These are phyloP conservation scores for Phytophthora boehmeriae DNA, from an alignment of 352 stramenopile species.

Conservation along the genomic window DNA sequence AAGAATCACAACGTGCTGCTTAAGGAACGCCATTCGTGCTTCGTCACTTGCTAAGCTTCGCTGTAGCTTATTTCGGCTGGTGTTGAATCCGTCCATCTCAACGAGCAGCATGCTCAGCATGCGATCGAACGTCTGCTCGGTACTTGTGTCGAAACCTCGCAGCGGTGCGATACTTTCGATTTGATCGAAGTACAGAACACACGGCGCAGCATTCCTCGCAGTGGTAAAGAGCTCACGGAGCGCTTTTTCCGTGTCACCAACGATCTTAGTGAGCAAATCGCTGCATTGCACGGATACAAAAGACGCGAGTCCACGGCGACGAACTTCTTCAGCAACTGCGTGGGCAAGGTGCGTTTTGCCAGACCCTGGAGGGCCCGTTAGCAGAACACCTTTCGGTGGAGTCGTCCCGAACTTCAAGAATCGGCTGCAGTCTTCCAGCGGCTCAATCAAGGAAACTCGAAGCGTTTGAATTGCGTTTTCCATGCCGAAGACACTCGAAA, in stretches of 20 bases:
- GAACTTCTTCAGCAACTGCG: slow-evolving; percentile 65
- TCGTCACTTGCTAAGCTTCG: slow-evolving; percentile 41
- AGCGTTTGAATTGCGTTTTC: slow-evolving; percentile 97
- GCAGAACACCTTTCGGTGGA: slow-evolving; percentile 96
- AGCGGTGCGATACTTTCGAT: slow-evolving; percentile 90
- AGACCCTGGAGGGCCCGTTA: slow-evolving; percentile 98
- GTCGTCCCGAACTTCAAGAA: slow-evolving; percentile 98
- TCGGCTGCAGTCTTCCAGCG: slow-evolving; percentile 94
- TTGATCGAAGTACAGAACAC: slow-evolving; percentile 93
- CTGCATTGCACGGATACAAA: slow-evolving; percentile 91
- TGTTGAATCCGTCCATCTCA: slow-evolving; percentile 91
- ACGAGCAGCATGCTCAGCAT: slow-evolving; percentile 91
- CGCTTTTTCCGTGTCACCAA: slow-evolving; percentile 90
- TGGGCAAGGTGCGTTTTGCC: slow-evolving; percentile 97
- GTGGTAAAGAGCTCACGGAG: slow-evolving; percentile 89
- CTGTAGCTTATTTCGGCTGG: slow-evolving; percentile 42
- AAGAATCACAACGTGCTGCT: slow-evolving; percentile 86
- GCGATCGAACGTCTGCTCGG: slow-evolving; percentile 92
- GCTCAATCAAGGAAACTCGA: slow-evolving; percentile 97
- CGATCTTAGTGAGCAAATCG: slow-evolving; percentile 90
- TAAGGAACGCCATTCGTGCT: slow-evolving; percentile 66
- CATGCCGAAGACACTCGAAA: slow-evolving; percentile 95
- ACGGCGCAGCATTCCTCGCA: slow-evolving; percentile 85
- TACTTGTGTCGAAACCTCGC: slow-evolving; percentile 91
- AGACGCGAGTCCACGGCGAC: slow-evolving; percentile 64